phyloP scores from a whole-genome alignment of 1,139 yeast genomes.

The Diutina catenulata region DNA sequence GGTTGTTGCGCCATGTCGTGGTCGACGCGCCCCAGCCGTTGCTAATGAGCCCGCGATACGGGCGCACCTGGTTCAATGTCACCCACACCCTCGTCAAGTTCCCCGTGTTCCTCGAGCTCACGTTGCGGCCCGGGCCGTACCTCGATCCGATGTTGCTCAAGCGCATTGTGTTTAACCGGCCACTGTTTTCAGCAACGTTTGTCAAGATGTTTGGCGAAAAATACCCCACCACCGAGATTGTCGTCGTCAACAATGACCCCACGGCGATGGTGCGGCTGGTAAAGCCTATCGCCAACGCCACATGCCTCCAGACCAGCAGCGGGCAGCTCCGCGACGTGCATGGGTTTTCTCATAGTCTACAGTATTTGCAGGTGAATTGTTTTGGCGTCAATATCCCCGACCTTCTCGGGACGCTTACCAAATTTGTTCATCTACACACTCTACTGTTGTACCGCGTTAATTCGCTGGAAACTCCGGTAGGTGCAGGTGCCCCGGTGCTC shows the following conservation, averaged over 20 bases:
- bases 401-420: neutral
- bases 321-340: neutral
- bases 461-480: neutral
- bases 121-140: neutral
- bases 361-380: neutral
- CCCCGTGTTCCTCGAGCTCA: neutral
- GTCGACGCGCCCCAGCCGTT: constrained; percentile 1
- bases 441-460: constrained; percentile 2
- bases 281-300: neutral
- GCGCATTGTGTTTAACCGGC: neutral
- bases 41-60: neutral
- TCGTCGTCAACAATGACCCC: neutral
- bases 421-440: neutral
- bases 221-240: neutral
- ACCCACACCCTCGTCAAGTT: neutral
- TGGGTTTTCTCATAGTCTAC: neutral
- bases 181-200: neutral
- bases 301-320: neutral
- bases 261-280: neutral
- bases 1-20: neutral
- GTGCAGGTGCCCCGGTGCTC: neutral
- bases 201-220: neutral
- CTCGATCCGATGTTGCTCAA: neutral
- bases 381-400: constrained; percentile 4
- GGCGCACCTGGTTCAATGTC: neutral